Evolutionary conservation across 805 yeast species (phyloP), one percentile per base, ranked within the genome.

Genomic region (Cyberlindnera veronae): DNA sequence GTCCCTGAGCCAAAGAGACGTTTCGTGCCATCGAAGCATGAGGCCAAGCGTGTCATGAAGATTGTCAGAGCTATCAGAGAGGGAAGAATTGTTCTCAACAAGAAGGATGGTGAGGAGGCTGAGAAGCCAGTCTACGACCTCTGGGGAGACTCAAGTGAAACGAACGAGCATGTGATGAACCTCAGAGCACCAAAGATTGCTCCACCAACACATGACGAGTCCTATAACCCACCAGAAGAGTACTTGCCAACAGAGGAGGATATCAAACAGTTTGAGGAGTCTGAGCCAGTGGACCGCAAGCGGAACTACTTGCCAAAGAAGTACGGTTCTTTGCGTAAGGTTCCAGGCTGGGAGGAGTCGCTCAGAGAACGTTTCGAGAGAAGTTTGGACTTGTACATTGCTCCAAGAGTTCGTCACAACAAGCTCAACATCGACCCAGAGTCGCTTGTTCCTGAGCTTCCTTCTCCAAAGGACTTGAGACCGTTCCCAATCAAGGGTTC

Each of bases 211-310:
- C 79, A 93, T 59, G 99, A 91, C 51, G 96, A 91, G 68, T 81
- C 93, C 55, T 93, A 93, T 64, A 93, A 93, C 60, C 99, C 99
- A 27, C 99, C 99, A 5, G 96, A 75, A 57, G 99, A 93, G 69
- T 93, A 93, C 57, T 67, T 93, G 50, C 67, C 87, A 46, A 79
- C 79, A 12, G 84, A 79, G 34, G 91, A 88, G 55, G 98, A 91
- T 60, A 69, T 67, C 49, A 71, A 79, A 50, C 69, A 74, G 53
- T 86, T 91, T 86, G 76, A 77, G 49, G 75, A 74, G 32, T 61
- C 69, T 28, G 93, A 83, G 30, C 87, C 89, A 21, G 67, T 71
- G 38, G 96, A 89, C 50, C 75, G 96, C 51, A 93, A 83, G 49
- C 70, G 74, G 46, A 81, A 84, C 58, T 88, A 79, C 59, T 40